Evolutionary conservation across 306 rosid genomes (phyloP).

Genomic region (Dryas octopetala): DNA sequence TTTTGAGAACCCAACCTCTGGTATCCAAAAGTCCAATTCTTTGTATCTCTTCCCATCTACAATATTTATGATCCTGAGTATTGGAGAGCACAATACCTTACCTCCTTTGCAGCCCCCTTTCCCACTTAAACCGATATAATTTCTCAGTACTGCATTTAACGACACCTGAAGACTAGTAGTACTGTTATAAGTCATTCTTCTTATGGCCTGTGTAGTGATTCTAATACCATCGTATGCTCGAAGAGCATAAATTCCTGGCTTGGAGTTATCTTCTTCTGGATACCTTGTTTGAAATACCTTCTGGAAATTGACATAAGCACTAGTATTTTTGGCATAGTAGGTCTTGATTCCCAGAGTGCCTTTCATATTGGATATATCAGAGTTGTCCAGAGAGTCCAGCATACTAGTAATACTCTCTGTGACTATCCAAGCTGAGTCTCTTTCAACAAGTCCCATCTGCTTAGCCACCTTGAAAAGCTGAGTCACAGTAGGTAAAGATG

Average conservation of each 20-base stretch:
- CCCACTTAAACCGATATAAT: conserved; percentile 50
- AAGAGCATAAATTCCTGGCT: conserved; percentile 52
- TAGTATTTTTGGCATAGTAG: conserved; percentile 34
- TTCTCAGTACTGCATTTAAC: conserved; percentile 32
- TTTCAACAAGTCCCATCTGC: conserved; percentile 41
- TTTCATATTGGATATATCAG: conserved; percentile 44
- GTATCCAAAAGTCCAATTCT: conserved; percentile 55
- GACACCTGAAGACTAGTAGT: conserved; percentile 13
- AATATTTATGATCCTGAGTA: conserved; percentile 46
- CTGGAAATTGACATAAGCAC: conserved; percentile 33
- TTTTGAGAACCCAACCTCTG: conserved; percentile 32
- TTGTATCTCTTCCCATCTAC: conserved; percentile 32
- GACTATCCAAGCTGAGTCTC: conserved; percentile 53
- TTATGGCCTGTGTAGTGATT: conserved; percentile 36
- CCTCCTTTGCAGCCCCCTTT: conserved; percentile 37
- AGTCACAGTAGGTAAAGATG: conserved; percentile 41
- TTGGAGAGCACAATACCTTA: conserved; percentile 33
- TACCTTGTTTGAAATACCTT: conserved; percentile 27
- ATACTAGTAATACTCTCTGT: conserved; percentile 45
- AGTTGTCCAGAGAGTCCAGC: conserved; percentile 35
- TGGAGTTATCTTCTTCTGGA: conserved; percentile 43
- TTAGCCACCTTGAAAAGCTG: conserved; percentile 52
- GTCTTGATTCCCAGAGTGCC: conserved; percentile 64
- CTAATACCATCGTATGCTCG: conserved; percentile 56
- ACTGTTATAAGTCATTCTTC: conserved; percentile 18